Evolutionary conservation across 345 rosid species (phyloP).

Genomic region (Toxicodendron radicans): DNA sequence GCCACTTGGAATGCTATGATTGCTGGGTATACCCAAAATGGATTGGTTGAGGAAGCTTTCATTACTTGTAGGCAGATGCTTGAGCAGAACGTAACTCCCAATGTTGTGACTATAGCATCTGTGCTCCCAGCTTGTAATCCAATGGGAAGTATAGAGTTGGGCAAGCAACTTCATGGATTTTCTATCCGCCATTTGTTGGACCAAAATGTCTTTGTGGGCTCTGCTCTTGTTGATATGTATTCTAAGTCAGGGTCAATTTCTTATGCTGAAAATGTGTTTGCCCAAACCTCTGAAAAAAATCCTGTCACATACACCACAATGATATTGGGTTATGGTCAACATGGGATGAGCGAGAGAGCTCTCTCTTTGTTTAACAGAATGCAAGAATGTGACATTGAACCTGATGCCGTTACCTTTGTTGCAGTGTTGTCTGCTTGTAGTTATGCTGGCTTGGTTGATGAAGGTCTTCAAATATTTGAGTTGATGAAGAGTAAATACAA

Average conservation of each 20-base stretch:
- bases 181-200: slow-evolving; percentile 63
- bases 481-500: slow-evolving; percentile 60
- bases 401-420: slow-evolving; percentile 73
- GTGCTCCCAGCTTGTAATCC: slow-evolving; percentile 78
- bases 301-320: slow-evolving; percentile 80
- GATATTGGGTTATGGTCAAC: slow-evolving; percentile 84
- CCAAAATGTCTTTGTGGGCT: slow-evolving; percentile 66
- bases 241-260: slow-evolving; percentile 72
- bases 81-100: slow-evolving; percentile 56
- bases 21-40: slow-evolving; percentile 79
- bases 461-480: slow-evolving; percentile 70
- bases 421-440: slow-evolving; percentile 86
- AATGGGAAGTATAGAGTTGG: slow-evolving; percentile 57
- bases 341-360: slow-evolving; percentile 80
- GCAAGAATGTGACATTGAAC: slow-evolving; percentile 46
- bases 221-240: slow-evolving; percentile 84
- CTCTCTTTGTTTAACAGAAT: slow-evolving; percentile 72
- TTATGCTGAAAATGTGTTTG: slow-evolving; percentile 64
- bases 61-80: slow-evolving; percentile 56
- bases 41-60: slow-evolving; percentile 57
- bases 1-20: slow-evolving; percentile 93
- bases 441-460: slow-evolving; percentile 72
- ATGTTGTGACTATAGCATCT: slow-evolving; percentile 73
- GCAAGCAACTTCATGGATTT: slow-evolving; percentile 80
- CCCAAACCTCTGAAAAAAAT: slow-evolving; percentile 48